phyloP scores from a whole-genome alignment of 345 rosid species.

The Linum tenue region DNA sequence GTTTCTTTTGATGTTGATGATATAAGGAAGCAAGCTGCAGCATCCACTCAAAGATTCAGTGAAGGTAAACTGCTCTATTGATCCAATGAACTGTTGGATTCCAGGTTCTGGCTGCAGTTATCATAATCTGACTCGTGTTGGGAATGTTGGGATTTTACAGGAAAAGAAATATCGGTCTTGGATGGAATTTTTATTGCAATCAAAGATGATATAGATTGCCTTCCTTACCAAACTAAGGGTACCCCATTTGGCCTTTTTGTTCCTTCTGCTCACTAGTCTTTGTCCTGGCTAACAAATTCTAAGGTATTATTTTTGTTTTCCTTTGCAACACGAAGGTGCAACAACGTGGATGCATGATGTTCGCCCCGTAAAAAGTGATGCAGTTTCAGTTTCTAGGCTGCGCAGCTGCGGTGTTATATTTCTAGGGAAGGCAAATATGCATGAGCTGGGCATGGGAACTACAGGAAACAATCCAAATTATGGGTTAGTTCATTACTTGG shows the following conservation, averaged over 20 bases:
- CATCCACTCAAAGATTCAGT: constrained; percentile 70
- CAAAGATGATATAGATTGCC: constrained; percentile 83
- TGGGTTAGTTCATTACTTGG: constrained; percentile 43
- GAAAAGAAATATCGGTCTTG: constrained; percentile 62
- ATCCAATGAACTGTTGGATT: neutral
- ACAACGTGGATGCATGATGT: constrained; percentile 83
- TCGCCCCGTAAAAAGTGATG: constrained; percentile 52
- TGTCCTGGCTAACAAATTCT: neutral
- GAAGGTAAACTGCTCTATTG: constrained; percentile 36
- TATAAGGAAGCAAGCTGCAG: constrained; percentile 67
- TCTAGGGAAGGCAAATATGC: constrained; percentile 89
- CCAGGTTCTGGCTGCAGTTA: constrained; percentile 5
- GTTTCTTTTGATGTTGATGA: constrained; percentile 49
- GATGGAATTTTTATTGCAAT: constrained; percentile 84
- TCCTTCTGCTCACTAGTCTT: neutral
- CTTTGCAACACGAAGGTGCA: constrained; percentile 37
- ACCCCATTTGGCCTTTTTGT: neutral
- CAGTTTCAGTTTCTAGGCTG: constrained; percentile 58
- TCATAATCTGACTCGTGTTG: constrained; percentile 1
- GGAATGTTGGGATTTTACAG: constrained; percentile 31
- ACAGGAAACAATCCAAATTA: constrained; percentile 88
- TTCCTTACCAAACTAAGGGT: constrained; percentile 68
- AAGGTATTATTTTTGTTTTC: neutral
- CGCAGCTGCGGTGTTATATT: constrained; percentile 74
- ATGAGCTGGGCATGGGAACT: constrained; percentile 90